A percentile compares a stretch with the other conserved stretches of the same genome.
Evolutionary conservation across 768 basidiomycete genomes (phyloP).

Genomic region (Leccinum imitatum): DNA sequence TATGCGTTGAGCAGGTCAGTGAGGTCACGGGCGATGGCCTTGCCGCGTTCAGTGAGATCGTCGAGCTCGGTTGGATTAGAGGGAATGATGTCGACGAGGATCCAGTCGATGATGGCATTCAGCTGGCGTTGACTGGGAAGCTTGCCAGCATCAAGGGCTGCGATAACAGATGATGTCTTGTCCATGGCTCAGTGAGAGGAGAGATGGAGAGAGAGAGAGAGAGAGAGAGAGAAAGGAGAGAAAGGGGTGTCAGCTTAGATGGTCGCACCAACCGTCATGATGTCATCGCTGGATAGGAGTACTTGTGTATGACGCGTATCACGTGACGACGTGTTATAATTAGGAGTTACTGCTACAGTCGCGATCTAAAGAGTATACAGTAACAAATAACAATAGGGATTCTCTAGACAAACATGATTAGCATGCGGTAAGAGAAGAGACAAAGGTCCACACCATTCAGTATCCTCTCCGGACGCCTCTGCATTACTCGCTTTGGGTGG

Average conservation of each 20-base stretch:
- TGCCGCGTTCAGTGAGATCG: conserved; percentile 56
- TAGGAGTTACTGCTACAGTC: neutral
- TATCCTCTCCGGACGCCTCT: conserved; percentile 26
- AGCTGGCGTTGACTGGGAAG: conserved; percentile 63
- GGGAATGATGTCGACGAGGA: conserved; percentile 47
- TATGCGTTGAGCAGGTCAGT: conserved; percentile 57
- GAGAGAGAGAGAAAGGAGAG: neutral
- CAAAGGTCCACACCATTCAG: conserved; percentile 12
- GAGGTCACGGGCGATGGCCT: conserved; percentile 48
- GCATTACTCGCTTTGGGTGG: conserved; percentile 22
- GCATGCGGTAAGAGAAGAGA: neutral
- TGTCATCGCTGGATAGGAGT: conserved; percentile 19
- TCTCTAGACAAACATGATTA: conserved; percentile 7
- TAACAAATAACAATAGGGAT: conserved; percentile 6
- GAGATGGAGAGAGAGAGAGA: no score
- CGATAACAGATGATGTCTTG: conserved; percentile 57
- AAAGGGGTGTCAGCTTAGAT: neutral
- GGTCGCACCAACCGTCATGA: neutral
- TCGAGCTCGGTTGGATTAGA: conserved; percentile 39
- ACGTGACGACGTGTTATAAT: conserved; percentile 13
- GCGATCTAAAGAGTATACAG: neutral
- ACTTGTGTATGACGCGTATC: conserved; percentile 14
- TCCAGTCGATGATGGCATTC: conserved; percentile 52
- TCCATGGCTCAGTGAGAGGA: conserved; percentile 48
- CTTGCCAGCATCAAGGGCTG: conserved; percentile 71